phyloP scores from a whole-genome alignment of 352 stramenopile species.

The Phytophthora ohioensis region DNA sequence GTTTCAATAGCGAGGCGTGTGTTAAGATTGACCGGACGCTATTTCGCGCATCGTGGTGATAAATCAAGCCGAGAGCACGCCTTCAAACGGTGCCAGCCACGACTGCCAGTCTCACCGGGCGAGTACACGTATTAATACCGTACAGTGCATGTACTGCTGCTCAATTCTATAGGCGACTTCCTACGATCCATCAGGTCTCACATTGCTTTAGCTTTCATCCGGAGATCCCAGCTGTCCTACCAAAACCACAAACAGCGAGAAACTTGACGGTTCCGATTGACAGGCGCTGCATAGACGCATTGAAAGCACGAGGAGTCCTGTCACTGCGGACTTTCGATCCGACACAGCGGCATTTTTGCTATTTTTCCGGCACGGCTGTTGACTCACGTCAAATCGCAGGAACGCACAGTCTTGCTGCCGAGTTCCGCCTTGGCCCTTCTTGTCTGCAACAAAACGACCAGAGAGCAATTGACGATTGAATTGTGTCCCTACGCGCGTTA shows the following conservation, averaged over 20 bases:
- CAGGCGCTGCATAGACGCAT: not conserved
- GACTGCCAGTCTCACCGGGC: too few relatives aligned
- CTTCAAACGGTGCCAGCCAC: too few relatives aligned
- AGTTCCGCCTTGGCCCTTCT: conserved; percentile 21
- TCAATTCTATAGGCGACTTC: conserved; percentile 17
- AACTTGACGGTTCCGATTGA: conserved; percentile 9
- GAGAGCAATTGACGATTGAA: conserved; percentile 17
- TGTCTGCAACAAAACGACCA: conserved; percentile 26
- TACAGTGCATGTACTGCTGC: not conserved
- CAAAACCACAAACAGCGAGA: conserved; percentile 26
- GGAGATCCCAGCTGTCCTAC: conserved; percentile 22
- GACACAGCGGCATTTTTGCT: conserved; percentile 11
- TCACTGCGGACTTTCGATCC: conserved; percentile 18
- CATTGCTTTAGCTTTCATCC: conserved; percentile 22
- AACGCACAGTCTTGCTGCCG: conserved; percentile 8
- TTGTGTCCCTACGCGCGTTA: conserved; percentile 18
- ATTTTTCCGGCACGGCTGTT: conserved; percentile 17
- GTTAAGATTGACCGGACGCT: too few relatives aligned
- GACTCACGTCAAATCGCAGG: conserved; percentile 32
- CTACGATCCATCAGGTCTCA: conserved; percentile 20
- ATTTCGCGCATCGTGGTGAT: too few relatives aligned
- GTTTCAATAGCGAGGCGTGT: too few relatives aligned
- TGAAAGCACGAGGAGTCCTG: conserved; percentile 5
- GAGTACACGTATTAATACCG: too few relatives aligned
- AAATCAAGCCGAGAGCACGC: too few relatives aligned